These are phyloP conservation scores for Penicillium sp. DNA, from an alignment of 2,329 filamentous ascomycete genomes.

Conservation along the genomic window DNA sequence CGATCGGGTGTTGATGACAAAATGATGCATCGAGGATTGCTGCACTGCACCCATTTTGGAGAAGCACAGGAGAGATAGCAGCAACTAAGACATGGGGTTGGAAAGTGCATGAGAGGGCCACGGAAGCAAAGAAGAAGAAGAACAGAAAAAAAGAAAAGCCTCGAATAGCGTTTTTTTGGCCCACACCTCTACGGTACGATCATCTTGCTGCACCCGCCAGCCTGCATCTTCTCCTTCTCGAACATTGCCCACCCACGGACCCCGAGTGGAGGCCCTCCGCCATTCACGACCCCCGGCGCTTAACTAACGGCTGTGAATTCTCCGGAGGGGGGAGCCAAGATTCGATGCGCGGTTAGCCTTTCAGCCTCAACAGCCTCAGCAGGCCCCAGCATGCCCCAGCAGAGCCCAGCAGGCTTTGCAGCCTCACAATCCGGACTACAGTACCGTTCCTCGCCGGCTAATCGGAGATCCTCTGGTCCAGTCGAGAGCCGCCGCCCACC, in stretches of 20 bases:
- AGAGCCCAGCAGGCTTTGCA: too few species aligned
- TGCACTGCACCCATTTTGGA: not conserved
- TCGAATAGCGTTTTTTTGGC: not conserved
- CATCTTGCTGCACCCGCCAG: too few species aligned
- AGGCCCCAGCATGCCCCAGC: not conserved
- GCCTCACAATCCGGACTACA: too few species aligned
- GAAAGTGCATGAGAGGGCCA: not conserved
- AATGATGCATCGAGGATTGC: too few species aligned
- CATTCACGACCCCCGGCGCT: constrained; percentile 12
- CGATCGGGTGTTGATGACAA: too few species aligned
- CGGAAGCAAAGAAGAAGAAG: not conserved
- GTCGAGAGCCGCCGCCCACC: constrained; percentile 15
- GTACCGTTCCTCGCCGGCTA: constrained; percentile 1
- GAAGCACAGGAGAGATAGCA: not conserved
- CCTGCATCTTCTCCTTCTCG: too few species aligned
- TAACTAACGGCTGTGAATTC: constrained; percentile 22
- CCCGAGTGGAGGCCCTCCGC: not conserved
- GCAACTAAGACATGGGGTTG: too few species aligned
- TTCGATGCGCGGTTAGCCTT: constrained; percentile 14
- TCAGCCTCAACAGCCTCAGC: constrained; percentile 17
- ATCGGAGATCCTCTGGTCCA: constrained; percentile 8
- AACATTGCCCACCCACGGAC: not conserved
- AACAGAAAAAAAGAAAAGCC: not conserved
- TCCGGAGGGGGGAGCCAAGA: constrained; percentile 14
- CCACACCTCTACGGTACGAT: too few species aligned